A percentile compares a stretch with the other conserved stretches of the same genome.
Conservation (phyloP, 1,139 yeast species). For the Sugiyamaella grinbergsii region DNA sequence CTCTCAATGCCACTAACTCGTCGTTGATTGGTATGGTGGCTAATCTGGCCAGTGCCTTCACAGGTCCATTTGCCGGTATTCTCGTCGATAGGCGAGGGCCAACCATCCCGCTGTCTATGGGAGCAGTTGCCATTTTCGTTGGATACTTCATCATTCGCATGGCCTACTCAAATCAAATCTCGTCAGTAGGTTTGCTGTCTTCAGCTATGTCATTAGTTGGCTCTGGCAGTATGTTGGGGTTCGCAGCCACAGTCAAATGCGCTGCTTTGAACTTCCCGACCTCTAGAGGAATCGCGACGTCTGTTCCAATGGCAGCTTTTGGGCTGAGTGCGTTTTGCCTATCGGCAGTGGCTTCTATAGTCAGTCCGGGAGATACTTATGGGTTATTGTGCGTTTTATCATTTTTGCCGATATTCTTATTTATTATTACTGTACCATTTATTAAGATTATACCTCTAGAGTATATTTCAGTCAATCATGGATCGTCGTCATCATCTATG, state of each 20-base stretch:
- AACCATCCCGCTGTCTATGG: conserved; percentile 42
- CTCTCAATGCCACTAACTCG: conserved; percentile 56
- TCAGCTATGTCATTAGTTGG: conserved; percentile 42
- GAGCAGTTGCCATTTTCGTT: conserved; percentile 36
- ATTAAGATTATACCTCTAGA: conserved; percentile 27
- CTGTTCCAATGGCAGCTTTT: conserved; percentile 49
- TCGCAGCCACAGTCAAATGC: conserved; percentile 47
- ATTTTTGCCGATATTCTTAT: conserved; percentile 38
- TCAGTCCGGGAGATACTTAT: conserved; percentile 39
- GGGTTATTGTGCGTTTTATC: conserved; percentile 41
- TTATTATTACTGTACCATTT: conserved; percentile 34
- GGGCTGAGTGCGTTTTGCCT: conserved; percentile 47
- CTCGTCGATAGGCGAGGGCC: conserved; percentile 62
- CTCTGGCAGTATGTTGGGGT: conserved; percentile 44
- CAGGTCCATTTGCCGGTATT: conserved; percentile 63
- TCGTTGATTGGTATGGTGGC: conserved; percentile 62
- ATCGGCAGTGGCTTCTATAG: conserved; percentile 40
- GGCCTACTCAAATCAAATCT: conserved; percentile 30
- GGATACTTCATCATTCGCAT: conserved; percentile 41
- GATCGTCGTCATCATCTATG: background rate
- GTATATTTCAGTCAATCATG: conserved; percentile 23
- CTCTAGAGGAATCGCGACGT: conserved; percentile 45
- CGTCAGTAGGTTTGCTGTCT: conserved; percentile 36
- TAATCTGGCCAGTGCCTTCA: conserved; percentile 58
- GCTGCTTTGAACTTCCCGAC: conserved; percentile 47